A percentile compares a stretch with the other conserved stretches of the same genome.
These are phyloP conservation scores for Suhomyces canberraensis DNA, from an alignment of 805 yeast genomes.

Conservation along the genomic window DNA sequence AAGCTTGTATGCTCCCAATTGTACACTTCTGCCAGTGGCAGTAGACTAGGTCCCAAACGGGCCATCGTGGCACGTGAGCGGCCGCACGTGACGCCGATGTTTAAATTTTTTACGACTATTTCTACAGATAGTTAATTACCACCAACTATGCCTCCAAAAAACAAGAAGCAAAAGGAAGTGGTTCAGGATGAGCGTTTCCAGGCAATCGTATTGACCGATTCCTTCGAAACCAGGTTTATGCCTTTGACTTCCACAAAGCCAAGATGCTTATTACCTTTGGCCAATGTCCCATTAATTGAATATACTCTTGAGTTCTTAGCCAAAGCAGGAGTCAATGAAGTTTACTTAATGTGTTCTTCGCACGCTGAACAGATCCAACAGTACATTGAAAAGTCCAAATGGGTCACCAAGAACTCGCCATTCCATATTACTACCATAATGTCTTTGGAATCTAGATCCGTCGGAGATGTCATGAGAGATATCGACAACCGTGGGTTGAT, in stretches of 20 bases:
- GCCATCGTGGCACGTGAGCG: not conserved
- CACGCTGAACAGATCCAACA: conserved; percentile 86
- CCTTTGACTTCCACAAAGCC: conserved; percentile 86
- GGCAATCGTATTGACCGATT: conserved; percentile 92
- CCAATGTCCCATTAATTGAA: conserved; percentile 90
- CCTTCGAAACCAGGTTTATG: conserved; percentile 88
- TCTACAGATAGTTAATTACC: too few relatives aligned
- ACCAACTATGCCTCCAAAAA: conserved; percentile 52
- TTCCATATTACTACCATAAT: conserved; percentile 75
- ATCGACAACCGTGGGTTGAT: conserved; percentile 87
- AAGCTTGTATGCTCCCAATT: too few relatives aligned
- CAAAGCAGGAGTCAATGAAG: conserved; percentile 85
- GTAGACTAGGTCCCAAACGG: too few relatives aligned
- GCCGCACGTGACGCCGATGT: not conserved
- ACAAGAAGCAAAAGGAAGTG: conserved; percentile 53
- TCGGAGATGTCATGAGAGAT: conserved; percentile 97
- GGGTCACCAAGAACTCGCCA: conserved; percentile 71
- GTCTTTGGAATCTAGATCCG: conserved; percentile 83
- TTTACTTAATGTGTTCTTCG: conserved; percentile 82
- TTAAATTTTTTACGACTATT: conserved; percentile 2
- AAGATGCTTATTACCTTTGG: conserved; percentile 86
- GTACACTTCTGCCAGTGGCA: too few relatives aligned
- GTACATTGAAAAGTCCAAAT: conserved; percentile 72
- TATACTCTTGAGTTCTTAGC: conserved; percentile 94
- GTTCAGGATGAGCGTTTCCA: conserved; percentile 75